Conservation (phyloP, 305 asterid genomes). For the Solanum aculeatissimum region DNA sequence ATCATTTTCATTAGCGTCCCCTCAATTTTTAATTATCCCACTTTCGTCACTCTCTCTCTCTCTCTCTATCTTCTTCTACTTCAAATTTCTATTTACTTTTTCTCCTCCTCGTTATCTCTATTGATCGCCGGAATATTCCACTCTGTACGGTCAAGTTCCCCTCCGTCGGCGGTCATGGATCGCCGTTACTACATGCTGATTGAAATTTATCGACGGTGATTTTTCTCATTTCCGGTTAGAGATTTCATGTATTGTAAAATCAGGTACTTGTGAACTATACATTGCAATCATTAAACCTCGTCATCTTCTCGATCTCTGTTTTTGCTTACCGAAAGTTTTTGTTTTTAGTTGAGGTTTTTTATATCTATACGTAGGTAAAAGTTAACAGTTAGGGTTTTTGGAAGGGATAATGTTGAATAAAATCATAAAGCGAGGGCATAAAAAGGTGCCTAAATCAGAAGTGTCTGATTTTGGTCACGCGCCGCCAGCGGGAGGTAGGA, state of each 20-base stretch:
- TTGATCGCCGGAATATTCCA: conserved; percentile 1
- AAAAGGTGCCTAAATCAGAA: conserved; percentile 12
- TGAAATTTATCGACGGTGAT: not conserved
- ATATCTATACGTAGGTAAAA: not conserved
- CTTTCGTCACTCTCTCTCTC: not conserved
- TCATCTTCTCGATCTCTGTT: not conserved
- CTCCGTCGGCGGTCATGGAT: not conserved
- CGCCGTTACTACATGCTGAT: not conserved
- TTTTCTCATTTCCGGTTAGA: not conserved
- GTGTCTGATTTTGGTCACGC: not conserved
- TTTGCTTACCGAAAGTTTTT: not conserved
- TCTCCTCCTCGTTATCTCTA: not conserved
- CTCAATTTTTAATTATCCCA: not conserved
- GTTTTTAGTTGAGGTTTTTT: not conserved
- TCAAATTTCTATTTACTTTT: not conserved
- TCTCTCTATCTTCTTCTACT: not conserved
- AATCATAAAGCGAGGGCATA: conserved; percentile 13
- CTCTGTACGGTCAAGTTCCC: not conserved
- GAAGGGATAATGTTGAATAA: conserved; percentile 4
- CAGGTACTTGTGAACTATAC: not conserved
- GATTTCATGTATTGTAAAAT: not conserved
- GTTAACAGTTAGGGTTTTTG: conserved; percentile 3
- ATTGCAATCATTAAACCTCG: not conserved
- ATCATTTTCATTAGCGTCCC: not conserved
- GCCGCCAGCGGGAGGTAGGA: not conserved